phyloP scores from a whole-genome alignment of 306 rosid species.

The Psophocarpus tetragonolobus region DNA sequence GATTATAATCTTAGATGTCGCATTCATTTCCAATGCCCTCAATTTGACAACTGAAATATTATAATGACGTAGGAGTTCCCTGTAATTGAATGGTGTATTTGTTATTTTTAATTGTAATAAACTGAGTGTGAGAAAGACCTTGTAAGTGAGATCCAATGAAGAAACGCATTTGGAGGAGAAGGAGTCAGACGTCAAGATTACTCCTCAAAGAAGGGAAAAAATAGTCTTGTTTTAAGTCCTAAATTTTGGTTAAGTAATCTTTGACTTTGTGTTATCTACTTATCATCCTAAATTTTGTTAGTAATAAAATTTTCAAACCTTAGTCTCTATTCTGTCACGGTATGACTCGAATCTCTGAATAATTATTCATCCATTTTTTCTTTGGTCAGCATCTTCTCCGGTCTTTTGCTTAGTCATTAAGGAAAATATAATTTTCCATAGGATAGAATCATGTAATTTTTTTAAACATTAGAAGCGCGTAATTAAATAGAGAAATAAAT shows the following conservation, averaged over 20 bases:
- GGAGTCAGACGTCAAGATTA: neutral
- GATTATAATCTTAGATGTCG: neutral
- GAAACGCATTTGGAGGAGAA: neutral
- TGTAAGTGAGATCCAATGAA: neutral
- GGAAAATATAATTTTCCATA: neutral
- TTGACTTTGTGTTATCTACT: neutral
- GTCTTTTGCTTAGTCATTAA: neutral
- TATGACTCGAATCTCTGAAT: neutral
- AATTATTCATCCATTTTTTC: neutral
- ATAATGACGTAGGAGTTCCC: neutral
- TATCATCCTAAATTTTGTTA: neutral
- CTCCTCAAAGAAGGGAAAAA: neutral
- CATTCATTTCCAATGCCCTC: neutral
- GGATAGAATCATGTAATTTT: neutral
- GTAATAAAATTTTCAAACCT: neutral
- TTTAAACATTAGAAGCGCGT: neutral
- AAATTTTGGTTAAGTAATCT: neutral
- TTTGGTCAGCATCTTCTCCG: neutral
- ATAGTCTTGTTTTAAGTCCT: neutral
- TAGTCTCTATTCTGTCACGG: neutral
- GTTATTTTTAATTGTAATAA: neutral
- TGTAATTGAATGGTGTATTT: neutral
- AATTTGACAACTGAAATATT: neutral
- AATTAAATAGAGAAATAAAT: neutral
- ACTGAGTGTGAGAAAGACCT: neutral